phyloP scores from a whole-genome alignment of 345 rosid species.

The Eucalyptus albens region DNA sequence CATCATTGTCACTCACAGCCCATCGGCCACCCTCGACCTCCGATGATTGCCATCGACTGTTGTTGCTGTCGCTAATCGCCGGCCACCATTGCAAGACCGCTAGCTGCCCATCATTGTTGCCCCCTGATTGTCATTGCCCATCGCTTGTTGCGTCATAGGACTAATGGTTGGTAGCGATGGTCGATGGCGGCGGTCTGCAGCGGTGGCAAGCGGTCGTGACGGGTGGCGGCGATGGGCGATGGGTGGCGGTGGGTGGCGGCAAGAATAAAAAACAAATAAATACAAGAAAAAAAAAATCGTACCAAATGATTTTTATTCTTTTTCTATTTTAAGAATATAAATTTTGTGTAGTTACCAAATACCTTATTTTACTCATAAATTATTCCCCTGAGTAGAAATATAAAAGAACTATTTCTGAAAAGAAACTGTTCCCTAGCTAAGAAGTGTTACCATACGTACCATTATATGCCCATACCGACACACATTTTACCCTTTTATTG shows the following conservation, averaged over 20 bases:
- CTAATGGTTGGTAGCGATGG: accelerated
- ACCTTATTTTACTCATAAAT: no score
- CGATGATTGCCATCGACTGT: accelerated
- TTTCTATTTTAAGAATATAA: no score
- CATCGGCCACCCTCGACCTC: accelerated
- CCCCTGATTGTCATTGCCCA: accelerated
- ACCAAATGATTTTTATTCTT: no score
- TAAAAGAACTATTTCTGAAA: no score
- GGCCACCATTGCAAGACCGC: accelerated
- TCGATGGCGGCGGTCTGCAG: accelerated
- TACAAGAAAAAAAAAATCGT: no score
- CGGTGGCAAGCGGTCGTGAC: accelerated
- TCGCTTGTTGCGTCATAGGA: accelerated
- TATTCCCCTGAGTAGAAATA: accelerated
- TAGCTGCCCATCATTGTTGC: accelerated
- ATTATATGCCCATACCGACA: background rate
- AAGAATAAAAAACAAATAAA: no score
- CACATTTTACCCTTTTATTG: background rate
- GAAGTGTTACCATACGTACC: accelerated
- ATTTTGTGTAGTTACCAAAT: no score
- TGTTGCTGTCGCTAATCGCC: accelerated
- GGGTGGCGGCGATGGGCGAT: accelerated
- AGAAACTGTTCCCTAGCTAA: accelerated
- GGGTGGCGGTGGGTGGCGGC: accelerated
- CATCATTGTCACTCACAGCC: accelerated